phyloP scores from a whole-genome alignment of 495 filamentous ascomycete genomes.

The Chaetomium fimeti region DNA sequence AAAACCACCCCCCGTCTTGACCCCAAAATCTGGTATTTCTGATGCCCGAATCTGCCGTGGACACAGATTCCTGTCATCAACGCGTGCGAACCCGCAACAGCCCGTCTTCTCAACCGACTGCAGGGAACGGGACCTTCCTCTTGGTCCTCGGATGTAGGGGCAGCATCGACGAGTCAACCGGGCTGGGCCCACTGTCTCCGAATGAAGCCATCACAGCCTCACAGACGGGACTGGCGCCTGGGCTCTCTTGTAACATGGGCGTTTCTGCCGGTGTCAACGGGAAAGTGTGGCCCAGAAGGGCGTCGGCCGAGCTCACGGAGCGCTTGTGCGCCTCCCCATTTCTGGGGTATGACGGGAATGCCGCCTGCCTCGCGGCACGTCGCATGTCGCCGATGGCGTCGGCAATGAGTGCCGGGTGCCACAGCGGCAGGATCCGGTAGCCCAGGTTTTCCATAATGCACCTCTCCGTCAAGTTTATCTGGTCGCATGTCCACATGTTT shows the following conservation, averaged over 20 bases:
- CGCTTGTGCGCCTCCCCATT: slow-evolving; percentile 34
- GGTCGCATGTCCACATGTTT: slow-evolving; percentile 51
- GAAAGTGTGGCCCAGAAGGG: slow-evolving; percentile 39
- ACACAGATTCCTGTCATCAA: not conserved
- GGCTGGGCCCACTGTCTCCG: not conserved
- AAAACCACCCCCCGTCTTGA: not conserved
- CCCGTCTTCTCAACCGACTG: slow-evolving; percentile 16
- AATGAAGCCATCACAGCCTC: slow-evolving; percentile 18
- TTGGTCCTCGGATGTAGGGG: slow-evolving; percentile 1
- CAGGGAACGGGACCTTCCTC: slow-evolving; percentile 9
- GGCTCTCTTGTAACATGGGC: slow-evolving; percentile 36
- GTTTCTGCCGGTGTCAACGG: slow-evolving; percentile 45
- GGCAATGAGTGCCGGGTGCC: slow-evolving; percentile 46
- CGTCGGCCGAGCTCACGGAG: slow-evolving; percentile 42
- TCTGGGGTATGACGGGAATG: slow-evolving; percentile 21
- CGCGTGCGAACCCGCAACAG: not conserved
- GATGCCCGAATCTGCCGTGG: not conserved
- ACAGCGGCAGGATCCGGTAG: slow-evolving; percentile 53
- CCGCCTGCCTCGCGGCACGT: slow-evolving; percentile 46
- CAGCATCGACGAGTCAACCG: slow-evolving; percentile 5
- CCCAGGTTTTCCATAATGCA: slow-evolving; percentile 56
- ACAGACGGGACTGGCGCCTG: not conserved
- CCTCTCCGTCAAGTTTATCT: slow-evolving; percentile 55
- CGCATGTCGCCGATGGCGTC: slow-evolving; percentile 55
- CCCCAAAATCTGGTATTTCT: not conserved